These are phyloP conservation scores for Alternaria ventricosa DNA, from an alignment of 2,329 filamentous ascomycete species.

Conservation along the genomic window DNA sequence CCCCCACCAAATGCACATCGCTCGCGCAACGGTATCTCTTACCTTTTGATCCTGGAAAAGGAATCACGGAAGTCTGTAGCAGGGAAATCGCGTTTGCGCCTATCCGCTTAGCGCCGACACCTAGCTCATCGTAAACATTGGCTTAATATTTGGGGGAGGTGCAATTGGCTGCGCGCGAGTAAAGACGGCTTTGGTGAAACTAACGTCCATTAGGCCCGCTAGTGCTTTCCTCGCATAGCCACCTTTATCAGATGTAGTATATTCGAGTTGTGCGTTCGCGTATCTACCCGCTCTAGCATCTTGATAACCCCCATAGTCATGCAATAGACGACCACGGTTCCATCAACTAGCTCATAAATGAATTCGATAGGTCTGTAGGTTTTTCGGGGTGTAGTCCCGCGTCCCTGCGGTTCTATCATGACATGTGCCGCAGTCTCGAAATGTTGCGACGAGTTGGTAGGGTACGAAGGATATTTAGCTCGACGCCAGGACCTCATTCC, in stretches of 20 bases:
- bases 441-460: background rate
- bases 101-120: background rate
- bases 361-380: background rate
- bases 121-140: background rate
- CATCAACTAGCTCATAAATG: background rate
- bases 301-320: background rate
- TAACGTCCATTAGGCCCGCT: background rate
- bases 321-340: background rate
- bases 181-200: background rate
- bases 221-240: background rate
- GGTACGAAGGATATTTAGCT: background rate
- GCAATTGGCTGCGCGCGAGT: background rate
- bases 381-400: background rate
- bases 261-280: background rate
- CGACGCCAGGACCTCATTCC: background rate
- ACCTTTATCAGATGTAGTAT: background rate
- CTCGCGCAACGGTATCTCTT: background rate
- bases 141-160: background rate
- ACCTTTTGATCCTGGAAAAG: background rate
- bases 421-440: background rate
- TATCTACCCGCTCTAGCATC: background rate
- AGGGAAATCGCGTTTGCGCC: background rate
- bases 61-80: background rate
- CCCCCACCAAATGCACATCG: background rate
- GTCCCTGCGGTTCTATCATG: background rate